Percentiles rank a stretch among this genome's conserved stretches.
Conservation (phyloP, 2,329 filamentous ascomycete genomes). For the Nothophoma quercina region DNA sequence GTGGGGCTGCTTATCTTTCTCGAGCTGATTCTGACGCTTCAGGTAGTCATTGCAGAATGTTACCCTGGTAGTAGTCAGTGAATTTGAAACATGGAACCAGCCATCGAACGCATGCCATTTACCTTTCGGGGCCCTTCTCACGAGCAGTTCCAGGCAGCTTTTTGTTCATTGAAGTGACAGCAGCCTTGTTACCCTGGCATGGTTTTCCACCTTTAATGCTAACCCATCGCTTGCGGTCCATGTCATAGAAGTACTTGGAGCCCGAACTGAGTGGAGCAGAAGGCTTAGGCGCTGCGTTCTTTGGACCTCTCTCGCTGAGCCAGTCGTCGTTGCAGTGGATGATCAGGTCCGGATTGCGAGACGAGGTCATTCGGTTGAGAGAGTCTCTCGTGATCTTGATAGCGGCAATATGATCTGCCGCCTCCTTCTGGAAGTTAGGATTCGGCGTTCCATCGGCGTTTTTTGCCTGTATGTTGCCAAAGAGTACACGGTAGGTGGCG, state of each 20-base stretch:
- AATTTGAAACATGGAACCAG: too few relatives aligned
- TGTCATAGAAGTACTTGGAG: slow-evolving; percentile 12
- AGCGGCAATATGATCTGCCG: slow-evolving; percentile 6
- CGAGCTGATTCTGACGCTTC: slow-evolving; percentile 10
- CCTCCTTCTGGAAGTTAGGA: slow-evolving; percentile 9
- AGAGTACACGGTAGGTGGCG: slow-evolving; percentile 17
- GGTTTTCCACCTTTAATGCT: slow-evolving; percentile 17
- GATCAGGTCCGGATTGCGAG: slow-evolving; percentile 10
- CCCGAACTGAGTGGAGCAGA: background rate
- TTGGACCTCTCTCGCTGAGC: slow-evolving; percentile 11
- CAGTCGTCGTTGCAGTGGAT: slow-evolving; percentile 24
- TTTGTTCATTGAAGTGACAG: slow-evolving; percentile 11
- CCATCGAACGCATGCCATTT: background rate
- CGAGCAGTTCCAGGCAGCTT: background rate
- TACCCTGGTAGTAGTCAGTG: slow-evolving; percentile 5
- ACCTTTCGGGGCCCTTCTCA: slow-evolving; percentile 11
- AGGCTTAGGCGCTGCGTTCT: slow-evolving; percentile 7
- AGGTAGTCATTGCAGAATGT: slow-evolving; percentile 14
- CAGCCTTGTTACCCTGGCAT: slow-evolving; percentile 15
- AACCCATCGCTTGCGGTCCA: slow-evolving; percentile 10
- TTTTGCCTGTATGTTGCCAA: slow-evolving; percentile 14
- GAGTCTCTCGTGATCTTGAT: slow-evolving; percentile 17
- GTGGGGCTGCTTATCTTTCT: slow-evolving; percentile 18
- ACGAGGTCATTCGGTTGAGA: slow-evolving; percentile 13
- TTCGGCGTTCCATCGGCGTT: slow-evolving; percentile 7